Evolutionary conservation across 257 asterid species (phyloP).

Genomic region (Solanum medicagineum): DNA sequence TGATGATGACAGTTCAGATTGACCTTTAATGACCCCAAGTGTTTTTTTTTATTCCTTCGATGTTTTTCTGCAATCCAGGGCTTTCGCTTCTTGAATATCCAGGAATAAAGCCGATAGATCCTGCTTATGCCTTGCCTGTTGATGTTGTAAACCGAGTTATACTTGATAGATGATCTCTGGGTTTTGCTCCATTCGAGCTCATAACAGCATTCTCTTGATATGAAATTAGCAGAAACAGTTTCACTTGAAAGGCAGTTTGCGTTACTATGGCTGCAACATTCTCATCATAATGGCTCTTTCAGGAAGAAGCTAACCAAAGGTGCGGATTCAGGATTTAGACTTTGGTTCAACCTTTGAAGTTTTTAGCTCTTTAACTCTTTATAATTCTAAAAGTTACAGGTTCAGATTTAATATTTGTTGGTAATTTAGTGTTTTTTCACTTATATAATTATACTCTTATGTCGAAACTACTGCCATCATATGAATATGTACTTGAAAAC

Average conservation of each 20-base stretch:
- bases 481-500: not conserved
- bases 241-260: not conserved
- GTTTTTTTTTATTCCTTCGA: not conserved
- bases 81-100: slow-evolving; percentile 85
- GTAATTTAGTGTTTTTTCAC: not conserved
- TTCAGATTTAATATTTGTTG: not conserved
- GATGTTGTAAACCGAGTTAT: slow-evolving; percentile 53
- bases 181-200: not conserved
- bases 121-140: slow-evolving; percentile 83
- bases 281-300: not conserved
- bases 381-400: not conserved
- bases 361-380: not conserved
- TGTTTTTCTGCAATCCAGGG: slow-evolving; percentile 20
- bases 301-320: not conserved
- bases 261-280: not conserved
- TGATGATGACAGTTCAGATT: not conserved
- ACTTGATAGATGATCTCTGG: slow-evolving; percentile 13
- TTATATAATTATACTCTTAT: not conserved
- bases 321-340: not conserved
- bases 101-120: slow-evolving; percentile 70
- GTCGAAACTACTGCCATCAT: not conserved
- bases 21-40: not conserved
- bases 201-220: not conserved
- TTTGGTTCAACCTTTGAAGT: not conserved
- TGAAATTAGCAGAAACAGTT: not conserved